Evolutionary conservation across 225 moss, liverwort and hornwort species (phyloP), one percentile per base, ranked within the genome.

Genomic region (Rhytidiadelphus loreus): DNA sequence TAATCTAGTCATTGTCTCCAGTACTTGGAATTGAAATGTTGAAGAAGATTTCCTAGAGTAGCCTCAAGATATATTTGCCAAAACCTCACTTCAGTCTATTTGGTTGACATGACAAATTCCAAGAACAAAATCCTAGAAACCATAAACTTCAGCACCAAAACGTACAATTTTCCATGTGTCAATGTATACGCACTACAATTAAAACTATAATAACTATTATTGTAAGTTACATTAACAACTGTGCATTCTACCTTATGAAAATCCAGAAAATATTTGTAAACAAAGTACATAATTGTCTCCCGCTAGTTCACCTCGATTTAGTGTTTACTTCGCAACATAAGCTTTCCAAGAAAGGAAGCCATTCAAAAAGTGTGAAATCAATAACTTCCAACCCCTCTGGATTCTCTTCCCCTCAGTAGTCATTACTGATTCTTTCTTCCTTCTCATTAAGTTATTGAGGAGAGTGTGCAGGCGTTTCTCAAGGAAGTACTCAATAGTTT

Each of bases 291-390:
- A 30, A 48, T 64, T 48, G 46, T 79, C 29, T 17, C 39, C 82
- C 28, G 25, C 48, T 48, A 48, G 48, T 10, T 69, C 68, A 41
- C 69, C 50, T 48, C 9, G 9, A 48, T 48, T 11, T 48, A 10
- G 9, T 48, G 48, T 44, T 57, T 81, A 60, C 13, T 76, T 65
- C 29, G 50, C 46, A 85, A 13, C 61, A 86, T 61, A 33, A 57
- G 57, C 48, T 53, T 58, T 72, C 52, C 60, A 85, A 65, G 35
- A 80, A n/a, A 84, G 25, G 59, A 89, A 91, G 90, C 77, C 85
- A 89, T 77, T 98, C 96, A 73, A 96, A 97, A 81, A 94, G 94
- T 90, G 96, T 95, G 73, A 96, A 98, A 37, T 96, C 96, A 76
- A 90, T 93, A 8, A 22, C 95, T 88, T 95, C 97, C 90, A 96